Conservation (phyloP, 805 yeast genomes). For the Saccharomycopsis vini region DNA sequence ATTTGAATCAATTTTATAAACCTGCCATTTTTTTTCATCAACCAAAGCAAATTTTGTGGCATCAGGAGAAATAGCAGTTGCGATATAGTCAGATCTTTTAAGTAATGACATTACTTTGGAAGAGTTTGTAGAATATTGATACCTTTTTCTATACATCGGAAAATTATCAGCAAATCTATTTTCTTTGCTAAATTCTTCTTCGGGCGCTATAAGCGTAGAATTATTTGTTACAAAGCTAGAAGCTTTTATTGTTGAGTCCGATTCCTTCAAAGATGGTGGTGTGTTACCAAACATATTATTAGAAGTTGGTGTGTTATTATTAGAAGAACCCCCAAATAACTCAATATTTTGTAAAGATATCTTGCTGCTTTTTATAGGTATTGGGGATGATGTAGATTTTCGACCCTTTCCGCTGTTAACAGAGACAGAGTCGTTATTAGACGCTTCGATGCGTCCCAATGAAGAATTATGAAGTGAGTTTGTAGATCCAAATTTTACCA, state of each 20-base stretch:
- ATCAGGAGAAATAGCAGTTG: constrained; percentile 57
- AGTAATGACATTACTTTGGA: constrained; percentile 25
- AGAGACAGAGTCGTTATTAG: no score
- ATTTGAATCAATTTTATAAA: constrained; percentile 44
- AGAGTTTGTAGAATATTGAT: constrained; percentile 43
- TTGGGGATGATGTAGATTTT: no score
- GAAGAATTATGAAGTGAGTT: no score
- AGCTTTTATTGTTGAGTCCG: not conserved
- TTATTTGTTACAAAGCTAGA: not conserved
- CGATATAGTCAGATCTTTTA: constrained; percentile 25
- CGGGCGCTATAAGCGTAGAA: not conserved
- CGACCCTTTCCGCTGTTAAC: no score
- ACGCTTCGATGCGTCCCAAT: no score
- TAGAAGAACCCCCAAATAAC: not conserved
- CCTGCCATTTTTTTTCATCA: constrained; percentile 64
- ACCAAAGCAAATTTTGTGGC: constrained; percentile 57
- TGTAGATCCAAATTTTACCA: no score
- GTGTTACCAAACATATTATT: not conserved
- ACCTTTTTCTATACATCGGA: constrained; percentile 65
- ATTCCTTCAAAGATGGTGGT: not conserved
- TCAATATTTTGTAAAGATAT: not conserved
- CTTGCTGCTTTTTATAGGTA: not conserved
- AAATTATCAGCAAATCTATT: constrained; percentile 67
- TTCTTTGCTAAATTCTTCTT: constrained; percentile 36
- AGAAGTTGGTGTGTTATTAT: constrained; percentile 8